Conservation (phyloP, 1,284 basidiomycete genomes). For the Trichosporon faecale region DNA sequence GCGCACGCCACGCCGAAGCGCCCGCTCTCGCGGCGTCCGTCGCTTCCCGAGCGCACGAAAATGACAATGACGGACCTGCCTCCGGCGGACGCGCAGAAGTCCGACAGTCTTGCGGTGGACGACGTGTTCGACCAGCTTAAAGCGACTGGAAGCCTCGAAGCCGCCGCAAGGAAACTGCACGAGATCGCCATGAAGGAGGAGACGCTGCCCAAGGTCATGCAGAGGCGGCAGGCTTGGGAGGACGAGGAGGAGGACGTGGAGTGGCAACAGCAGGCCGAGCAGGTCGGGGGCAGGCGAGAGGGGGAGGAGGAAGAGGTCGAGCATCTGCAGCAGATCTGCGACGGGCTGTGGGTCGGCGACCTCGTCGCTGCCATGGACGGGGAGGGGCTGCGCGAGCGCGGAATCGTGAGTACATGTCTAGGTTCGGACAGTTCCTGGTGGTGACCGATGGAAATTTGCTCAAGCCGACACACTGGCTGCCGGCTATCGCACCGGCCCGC, state of each 20-base stretch:
- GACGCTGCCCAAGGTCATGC: not conserved
- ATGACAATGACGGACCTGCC: slow-evolving; percentile 24
- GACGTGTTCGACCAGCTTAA: slow-evolving; percentile 40
- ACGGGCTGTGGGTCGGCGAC: slow-evolving; percentile 52
- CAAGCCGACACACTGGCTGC: not conserved
- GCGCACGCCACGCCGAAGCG: not conserved
- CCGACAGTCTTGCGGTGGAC: slow-evolving; percentile 41
- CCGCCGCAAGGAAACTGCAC: slow-evolving; percentile 37
- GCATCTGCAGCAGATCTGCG: slow-evolving; percentile 47
- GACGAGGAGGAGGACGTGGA: slow-evolving; percentile 41
- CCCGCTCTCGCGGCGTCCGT: slow-evolving; percentile 7
- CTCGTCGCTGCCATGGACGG: slow-evolving; percentile 48
- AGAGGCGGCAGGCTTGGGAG: slow-evolving; percentile 16
- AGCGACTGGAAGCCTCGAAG: slow-evolving; percentile 36
- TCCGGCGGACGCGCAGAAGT: slow-evolving; percentile 38
- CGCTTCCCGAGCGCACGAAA: slow-evolving; percentile 12
- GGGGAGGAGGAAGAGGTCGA: slow-evolving; percentile 29
- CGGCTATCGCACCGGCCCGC: not conserved
- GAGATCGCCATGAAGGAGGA: slow-evolving; percentile 14
- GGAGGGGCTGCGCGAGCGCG: slow-evolving; percentile 37
- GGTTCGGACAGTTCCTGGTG: not conserved
- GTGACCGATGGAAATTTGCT: not conserved
- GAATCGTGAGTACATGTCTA: slow-evolving; percentile 39
- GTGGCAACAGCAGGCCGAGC: slow-evolving; percentile 19
- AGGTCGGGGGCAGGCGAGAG: not conserved